These are phyloP conservation scores for Xerocomus brunneocitrinus DNA, from an alignment of 768 basidiomycete genomes.

Conservation along the genomic window DNA sequence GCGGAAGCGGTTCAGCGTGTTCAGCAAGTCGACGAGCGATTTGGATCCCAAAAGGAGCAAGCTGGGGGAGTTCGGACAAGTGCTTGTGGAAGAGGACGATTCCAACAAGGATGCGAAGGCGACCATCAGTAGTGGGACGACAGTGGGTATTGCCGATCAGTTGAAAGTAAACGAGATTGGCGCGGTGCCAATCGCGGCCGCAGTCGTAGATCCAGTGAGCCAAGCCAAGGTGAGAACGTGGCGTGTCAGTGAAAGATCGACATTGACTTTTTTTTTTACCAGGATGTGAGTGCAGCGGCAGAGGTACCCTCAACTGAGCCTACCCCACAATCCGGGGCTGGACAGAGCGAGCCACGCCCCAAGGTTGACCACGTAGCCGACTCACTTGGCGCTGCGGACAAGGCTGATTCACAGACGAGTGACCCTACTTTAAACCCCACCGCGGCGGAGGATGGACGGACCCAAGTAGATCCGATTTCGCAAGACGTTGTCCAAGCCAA, in stretches of 20 bases:
- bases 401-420: background rate
- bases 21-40: constrained; percentile 31
- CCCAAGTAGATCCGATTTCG: background rate
- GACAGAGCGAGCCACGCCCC: background rate
- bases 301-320: constrained; percentile 17
- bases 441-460: background rate
- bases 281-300: background rate
- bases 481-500: background rate
- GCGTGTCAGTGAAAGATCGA: background rate
- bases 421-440: background rate
- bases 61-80: constrained; percentile 71
- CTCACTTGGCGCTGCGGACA: constrained; percentile 1
- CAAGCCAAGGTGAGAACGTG: constrained; percentile 14
- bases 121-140: constrained; percentile 21
- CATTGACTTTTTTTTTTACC: constrained; percentile 2
- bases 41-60: constrained; percentile 30
- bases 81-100: constrained; percentile 50
- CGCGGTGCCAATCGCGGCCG: background rate
- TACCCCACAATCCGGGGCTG: constrained; percentile 8
- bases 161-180: constrained; percentile 3
- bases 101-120: constrained; percentile 27
- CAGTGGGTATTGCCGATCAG: constrained; percentile 16
- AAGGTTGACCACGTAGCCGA: background rate
- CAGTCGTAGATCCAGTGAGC: background rate
- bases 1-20: constrained; percentile 64